Evolutionary conservation across 352 stramenopile genomes (phyloP).

Genomic region (Globisporangium apiculatum): DNA sequence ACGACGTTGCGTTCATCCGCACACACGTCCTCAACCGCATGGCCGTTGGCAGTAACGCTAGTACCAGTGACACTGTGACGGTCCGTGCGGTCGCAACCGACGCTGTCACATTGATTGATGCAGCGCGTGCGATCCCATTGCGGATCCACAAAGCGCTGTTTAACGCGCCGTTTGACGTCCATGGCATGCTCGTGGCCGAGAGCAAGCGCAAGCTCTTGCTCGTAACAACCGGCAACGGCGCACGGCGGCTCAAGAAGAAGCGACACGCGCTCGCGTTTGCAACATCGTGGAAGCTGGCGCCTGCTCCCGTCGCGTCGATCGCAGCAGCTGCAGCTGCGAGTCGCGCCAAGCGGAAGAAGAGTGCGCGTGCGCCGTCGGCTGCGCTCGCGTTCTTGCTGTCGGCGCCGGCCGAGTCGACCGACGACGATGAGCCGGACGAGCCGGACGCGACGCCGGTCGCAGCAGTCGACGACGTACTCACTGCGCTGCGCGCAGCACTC

Average conservation of each 20-base stretch:
- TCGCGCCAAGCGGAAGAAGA: conserved; percentile 78
- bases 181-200: conserved; percentile 73
- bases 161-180: conserved; percentile 65
- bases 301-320: no score
- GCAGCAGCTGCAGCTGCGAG: conserved; percentile 50
- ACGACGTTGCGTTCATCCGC: conserved; percentile 64
- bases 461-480: conserved; percentile 43
- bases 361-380: conserved; percentile 40
- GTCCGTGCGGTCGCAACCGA: conserved; percentile 18
- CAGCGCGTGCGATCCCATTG: conserved; percentile 48
- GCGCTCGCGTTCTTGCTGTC: conserved; percentile 78
- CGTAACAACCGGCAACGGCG: conserved; percentile 54
- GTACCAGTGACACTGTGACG: conserved; percentile 12
- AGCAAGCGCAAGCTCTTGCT: conserved; percentile 77
- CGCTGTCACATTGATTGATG: conserved; percentile 30
- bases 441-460: conserved; percentile 61
- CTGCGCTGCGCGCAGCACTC: conserved; percentile 33
- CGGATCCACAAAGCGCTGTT: conserved; percentile 85
- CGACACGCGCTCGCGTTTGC: conserved; percentile 73
- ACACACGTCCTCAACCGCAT: conserved; percentile 45
- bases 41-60: conserved; percentile 20
- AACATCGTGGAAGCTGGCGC: conserved; percentile 59
- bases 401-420: conserved; percentile 53
- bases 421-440: conserved; percentile 38
- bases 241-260: conserved; percentile 80